Evolutionary conservation across 2,329 filamentous ascomycete genomes (phyloP).

Genomic region (Phoma herbarum): DNA sequence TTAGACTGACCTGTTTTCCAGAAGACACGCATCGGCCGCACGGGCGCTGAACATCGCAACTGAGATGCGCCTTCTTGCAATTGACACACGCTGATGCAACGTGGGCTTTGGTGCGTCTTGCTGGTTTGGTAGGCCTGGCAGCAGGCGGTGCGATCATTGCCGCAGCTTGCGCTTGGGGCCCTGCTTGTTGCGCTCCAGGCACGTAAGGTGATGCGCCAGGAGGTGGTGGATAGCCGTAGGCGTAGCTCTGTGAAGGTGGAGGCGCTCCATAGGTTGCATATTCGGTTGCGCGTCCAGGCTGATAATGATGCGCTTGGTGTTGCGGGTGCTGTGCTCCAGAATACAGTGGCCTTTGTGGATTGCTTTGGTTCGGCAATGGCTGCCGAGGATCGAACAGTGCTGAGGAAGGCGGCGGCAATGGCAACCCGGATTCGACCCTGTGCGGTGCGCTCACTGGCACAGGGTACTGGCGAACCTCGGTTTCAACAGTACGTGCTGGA

Average conservation of each 20-base stretch:
- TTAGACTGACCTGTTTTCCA: conserved; percentile 68
- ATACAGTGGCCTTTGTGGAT: conserved; percentile 41
- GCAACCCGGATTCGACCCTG: conserved; percentile 34
- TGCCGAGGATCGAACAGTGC: conserved; percentile 39
- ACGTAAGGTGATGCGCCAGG: conserved; percentile 37
- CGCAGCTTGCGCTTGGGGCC: conserved; percentile 44
- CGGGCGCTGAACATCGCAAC: conserved; percentile 72
- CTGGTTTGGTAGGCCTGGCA: conserved; percentile 44
- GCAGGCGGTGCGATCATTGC: conserved; percentile 46
- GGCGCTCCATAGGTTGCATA: conserved; percentile 37
- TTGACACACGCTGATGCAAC: conserved; percentile 86
- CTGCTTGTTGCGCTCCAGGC: conserved; percentile 36
- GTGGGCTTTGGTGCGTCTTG: conserved; percentile 72
- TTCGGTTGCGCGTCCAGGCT: conserved; percentile 36
- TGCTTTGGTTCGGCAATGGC: conserved; percentile 28
- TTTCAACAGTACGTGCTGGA: conserved; percentile 47
- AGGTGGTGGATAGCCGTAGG: conserved; percentile 41
- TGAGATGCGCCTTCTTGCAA: conserved; percentile 83
- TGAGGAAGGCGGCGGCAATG: conserved; percentile 38
- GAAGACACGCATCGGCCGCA: conserved; percentile 80
- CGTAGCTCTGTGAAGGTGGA: conserved; percentile 39
- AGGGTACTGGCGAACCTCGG: conserved; percentile 41
- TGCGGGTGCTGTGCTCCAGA: conserved; percentile 40
- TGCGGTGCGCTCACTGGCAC: conserved; percentile 34
- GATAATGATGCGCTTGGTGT: conserved; percentile 38